phyloP scores from a whole-genome alignment of 2,329 filamentous ascomycete species.

The Bipolaris bicolor region DNA sequence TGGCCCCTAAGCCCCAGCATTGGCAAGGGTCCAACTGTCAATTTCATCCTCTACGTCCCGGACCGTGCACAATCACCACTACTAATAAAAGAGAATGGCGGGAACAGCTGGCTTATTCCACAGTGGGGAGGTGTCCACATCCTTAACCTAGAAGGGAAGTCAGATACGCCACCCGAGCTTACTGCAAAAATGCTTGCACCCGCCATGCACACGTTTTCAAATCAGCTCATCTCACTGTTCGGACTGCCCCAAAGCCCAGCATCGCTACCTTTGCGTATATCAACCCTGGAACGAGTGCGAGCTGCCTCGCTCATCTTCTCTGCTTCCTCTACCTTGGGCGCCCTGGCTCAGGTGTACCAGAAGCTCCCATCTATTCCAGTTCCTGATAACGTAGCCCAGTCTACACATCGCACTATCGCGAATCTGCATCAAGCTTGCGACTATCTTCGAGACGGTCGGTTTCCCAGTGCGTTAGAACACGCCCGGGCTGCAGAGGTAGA shows the following conservation, averaged over 20 bases:
- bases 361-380: slow-evolving; percentile 89
- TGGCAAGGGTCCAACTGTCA: slow-evolving; percentile 88
- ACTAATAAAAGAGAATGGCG: slow-evolving; percentile 63
- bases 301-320: slow-evolving; percentile 85
- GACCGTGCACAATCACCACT: slow-evolving; percentile 68
- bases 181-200: slow-evolving; percentile 71
- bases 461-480: slow-evolving; percentile 73
- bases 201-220: slow-evolving; percentile 86
- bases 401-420: slow-evolving; percentile 77
- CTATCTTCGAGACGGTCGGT: slow-evolving; percentile 66
- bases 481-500: slow-evolving; percentile 85
- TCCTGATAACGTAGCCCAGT: slow-evolving; percentile 81
- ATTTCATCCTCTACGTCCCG: slow-evolving; percentile 92
- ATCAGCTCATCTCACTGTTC: slow-evolving; percentile 85
- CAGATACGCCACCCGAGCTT: slow-evolving; percentile 58
- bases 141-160: slow-evolving; percentile 61
- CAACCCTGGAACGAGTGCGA: slow-evolving; percentile 82
- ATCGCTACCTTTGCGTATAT: slow-evolving; percentile 83
- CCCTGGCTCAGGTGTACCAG: slow-evolving; percentile 81
- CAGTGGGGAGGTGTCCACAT: slow-evolving; percentile 88
- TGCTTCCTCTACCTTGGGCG: slow-evolving; percentile 92
- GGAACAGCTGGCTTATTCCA: slow-evolving; percentile 88
- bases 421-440: slow-evolving; percentile 80
- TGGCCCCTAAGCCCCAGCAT: slow-evolving; percentile 97
- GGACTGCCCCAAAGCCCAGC: slow-evolving; percentile 79